A percentile compares a stretch with the other conserved stretches of the same genome.
phyloP scores from a whole-genome alignment of 345 rosid genomes.

The Boechera divaricarpa region DNA sequence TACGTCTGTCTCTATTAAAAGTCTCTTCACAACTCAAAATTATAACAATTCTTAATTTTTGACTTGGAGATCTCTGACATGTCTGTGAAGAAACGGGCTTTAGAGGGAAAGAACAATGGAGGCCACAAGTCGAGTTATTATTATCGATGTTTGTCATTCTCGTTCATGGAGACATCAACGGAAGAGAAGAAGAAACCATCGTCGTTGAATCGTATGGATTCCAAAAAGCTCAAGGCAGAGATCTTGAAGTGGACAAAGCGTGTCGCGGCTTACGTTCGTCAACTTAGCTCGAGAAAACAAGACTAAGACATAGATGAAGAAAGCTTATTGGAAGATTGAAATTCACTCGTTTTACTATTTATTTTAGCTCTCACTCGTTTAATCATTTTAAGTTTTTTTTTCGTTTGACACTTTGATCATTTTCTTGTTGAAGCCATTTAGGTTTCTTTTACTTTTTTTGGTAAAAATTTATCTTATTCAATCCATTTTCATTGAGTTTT shows the following conservation, averaged over 20 bases:
- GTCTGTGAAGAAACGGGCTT: slow-evolving; percentile 42
- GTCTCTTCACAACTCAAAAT: background rate
- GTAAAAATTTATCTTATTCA: no score
- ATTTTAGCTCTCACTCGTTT: background rate
- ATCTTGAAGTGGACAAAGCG: slow-evolving; percentile 87
- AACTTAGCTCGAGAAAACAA: slow-evolving; percentile 58
- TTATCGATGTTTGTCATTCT: slow-evolving; percentile 53
- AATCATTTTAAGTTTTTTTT: background rate
- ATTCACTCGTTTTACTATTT: background rate
- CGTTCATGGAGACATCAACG: slow-evolving; percentile 54
- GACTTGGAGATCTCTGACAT: slow-evolving; percentile 28
- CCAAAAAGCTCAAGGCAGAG: slow-evolving; percentile 68
- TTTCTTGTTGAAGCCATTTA: slow-evolving; percentile 21
- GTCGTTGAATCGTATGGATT: slow-evolving; percentile 60
- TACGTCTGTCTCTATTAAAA: slow-evolving; percentile 28
- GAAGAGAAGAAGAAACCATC: slow-evolving; percentile 49
- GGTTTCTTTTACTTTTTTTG: no score
- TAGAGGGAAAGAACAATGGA: slow-evolving; percentile 37
- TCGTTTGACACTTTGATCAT: slow-evolving; percentile 5
- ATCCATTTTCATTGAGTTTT: no score
- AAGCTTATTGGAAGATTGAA: slow-evolving; percentile 11
- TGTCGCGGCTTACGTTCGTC: slow-evolving; percentile 78
- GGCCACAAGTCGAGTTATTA: slow-evolving; percentile 30
- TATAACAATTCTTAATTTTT: background rate
- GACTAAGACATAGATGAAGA: slow-evolving; percentile 26